phyloP scores from a whole-genome alignment of 805 yeast genomes.

The Metschnikowia dekortorum region DNA sequence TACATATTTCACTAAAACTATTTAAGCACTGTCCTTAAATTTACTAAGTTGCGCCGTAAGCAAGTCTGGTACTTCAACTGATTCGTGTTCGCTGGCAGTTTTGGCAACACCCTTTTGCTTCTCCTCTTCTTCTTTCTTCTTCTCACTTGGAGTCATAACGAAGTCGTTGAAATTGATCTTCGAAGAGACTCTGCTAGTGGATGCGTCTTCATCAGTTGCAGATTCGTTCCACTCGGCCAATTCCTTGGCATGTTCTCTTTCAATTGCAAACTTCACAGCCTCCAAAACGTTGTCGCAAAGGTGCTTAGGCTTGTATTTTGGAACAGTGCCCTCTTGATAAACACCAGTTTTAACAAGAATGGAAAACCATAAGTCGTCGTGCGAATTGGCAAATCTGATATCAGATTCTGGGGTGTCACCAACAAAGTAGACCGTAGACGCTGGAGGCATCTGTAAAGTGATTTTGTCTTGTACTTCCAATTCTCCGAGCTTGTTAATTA shows the following conservation, averaged over 20 bases:
- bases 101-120: constrained; percentile 11
- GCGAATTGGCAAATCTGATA: constrained; percentile 82
- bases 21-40: constrained; percentile 23
- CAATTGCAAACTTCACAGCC: constrained; percentile 79
- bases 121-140: constrained; percentile 16
- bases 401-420: constrained; percentile 91
- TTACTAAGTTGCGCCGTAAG: constrained; percentile 41
- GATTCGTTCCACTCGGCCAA: constrained; percentile 68
- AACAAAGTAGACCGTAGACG: constrained; percentile 81
- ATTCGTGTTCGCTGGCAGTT: constrained; percentile 35
- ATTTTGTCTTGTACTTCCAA: constrained; percentile 31
- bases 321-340: constrained; percentile 73
- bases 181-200: constrained; percentile 21
- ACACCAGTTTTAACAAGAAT: constrained; percentile 86
- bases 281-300: constrained; percentile 71
- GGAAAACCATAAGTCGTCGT: constrained; percentile 80
- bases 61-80: constrained; percentile 48
- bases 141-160: constrained; percentile 42
- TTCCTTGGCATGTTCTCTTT: constrained; percentile 71
- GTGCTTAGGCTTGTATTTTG: constrained; percentile 75
- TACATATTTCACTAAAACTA: neutral
- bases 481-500: constrained; percentile 18
- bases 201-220: constrained; percentile 27
- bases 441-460: constrained; percentile 66
- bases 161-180: constrained; percentile 43